Evolutionary conservation across 768 basidiomycete genomes (phyloP).

Genomic region (Lanmaoa pseudosensibilis): DNA sequence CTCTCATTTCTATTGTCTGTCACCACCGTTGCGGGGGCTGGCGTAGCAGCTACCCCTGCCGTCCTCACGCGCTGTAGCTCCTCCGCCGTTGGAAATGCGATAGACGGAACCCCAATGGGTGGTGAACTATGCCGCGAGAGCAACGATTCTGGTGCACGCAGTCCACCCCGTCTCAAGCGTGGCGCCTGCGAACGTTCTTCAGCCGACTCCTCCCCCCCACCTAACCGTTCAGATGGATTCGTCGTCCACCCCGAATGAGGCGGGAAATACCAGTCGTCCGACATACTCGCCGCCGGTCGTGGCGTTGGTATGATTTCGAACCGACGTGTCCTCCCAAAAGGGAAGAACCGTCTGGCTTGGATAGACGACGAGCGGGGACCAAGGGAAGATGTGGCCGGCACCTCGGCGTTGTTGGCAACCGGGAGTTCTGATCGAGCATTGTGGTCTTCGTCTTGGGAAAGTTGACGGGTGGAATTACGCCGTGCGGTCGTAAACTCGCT

Average conservation of each 20-base stretch:
- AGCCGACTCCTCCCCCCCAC: slow-evolving; percentile 31
- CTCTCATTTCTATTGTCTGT: slow-evolving; percentile 12
- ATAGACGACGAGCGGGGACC: slow-evolving; percentile 16
- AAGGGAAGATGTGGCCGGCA: slow-evolving; percentile 2
- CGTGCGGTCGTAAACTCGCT: slow-evolving; percentile 70
- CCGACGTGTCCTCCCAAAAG: slow-evolving; percentile 48
- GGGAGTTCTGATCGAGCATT: slow-evolving; percentile 11
- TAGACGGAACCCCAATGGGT: slow-evolving; percentile 22
- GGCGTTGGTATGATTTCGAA: slow-evolving; percentile 38
- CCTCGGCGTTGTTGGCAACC: not conserved
- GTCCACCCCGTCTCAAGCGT: slow-evolving; percentile 64
- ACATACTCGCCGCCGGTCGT: slow-evolving; percentile 27
- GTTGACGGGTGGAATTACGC: slow-evolving; percentile 47
- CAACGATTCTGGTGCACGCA: slow-evolving; percentile 64
- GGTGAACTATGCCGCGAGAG: slow-evolving; percentile 48
- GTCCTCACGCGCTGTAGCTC: slow-evolving; percentile 21
- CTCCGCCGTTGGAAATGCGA: slow-evolving; percentile 23
- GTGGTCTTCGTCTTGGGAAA: slow-evolving; percentile 30
- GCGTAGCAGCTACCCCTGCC: slow-evolving; percentile 4
- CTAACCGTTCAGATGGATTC: slow-evolving; percentile 19
- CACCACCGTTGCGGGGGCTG: not conserved
- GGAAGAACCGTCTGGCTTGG: slow-evolving; percentile 56
- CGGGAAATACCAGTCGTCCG: slow-evolving; percentile 37
- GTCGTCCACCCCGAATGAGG: slow-evolving; percentile 23
- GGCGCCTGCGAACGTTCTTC: slow-evolving; percentile 43